Conservation (phyloP, 2,329 filamentous ascomycete genomes). For the Botrytis elliptica region DNA sequence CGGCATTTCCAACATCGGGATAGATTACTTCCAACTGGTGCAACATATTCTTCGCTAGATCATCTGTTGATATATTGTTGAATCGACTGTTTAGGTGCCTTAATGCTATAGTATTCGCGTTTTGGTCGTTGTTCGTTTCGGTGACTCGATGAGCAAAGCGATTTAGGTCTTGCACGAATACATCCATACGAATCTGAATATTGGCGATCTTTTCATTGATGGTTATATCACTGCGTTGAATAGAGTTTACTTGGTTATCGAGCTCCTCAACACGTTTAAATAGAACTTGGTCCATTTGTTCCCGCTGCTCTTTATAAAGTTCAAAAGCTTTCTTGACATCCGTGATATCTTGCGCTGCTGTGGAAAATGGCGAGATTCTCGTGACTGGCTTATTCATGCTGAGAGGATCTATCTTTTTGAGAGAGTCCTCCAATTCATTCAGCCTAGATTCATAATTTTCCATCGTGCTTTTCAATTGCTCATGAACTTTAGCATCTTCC, state of each 20-base stretch:
- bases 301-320: background rate
- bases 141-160: background rate
- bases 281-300: background rate
- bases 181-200: background rate
- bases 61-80: background rate
- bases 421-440: background rate
- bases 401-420: background rate
- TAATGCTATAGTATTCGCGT: constrained; percentile 5
- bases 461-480: background rate
- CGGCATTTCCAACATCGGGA: constrained; percentile 9
- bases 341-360: background rate
- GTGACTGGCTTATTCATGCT: background rate
- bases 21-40: constrained; percentile 15
- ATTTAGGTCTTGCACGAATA: background rate
- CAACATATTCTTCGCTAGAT: constrained; percentile 18
- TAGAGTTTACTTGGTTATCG: background rate
- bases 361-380: constrained; percentile 6
- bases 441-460: constrained; percentile 1
- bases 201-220: background rate
- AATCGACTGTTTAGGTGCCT: constrained; percentile 13
- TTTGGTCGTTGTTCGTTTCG: background rate
- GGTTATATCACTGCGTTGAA: no score
- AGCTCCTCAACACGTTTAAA: background rate
- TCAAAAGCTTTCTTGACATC: constrained; percentile 13
- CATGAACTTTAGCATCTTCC: background rate